Evolutionary conservation across 2,329 filamentous ascomycete genomes (phyloP).

Genomic region (Camillea tinctor): DNA sequence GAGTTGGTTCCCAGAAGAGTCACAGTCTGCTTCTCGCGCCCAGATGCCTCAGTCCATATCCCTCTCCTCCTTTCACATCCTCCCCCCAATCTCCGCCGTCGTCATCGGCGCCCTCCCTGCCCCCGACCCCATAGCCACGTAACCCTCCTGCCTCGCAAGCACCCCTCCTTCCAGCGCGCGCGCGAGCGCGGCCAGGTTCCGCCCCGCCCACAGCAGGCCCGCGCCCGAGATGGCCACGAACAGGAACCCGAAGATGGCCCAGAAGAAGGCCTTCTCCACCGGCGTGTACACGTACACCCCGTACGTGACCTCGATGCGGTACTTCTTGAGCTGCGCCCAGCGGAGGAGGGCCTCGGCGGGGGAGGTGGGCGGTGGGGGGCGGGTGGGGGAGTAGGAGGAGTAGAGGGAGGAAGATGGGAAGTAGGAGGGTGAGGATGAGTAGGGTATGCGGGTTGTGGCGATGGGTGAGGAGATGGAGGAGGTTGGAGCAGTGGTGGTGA

Average conservation of each 20-base stretch:
- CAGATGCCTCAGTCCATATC: too few species aligned
- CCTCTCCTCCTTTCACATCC: too few species aligned
- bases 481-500: background rate
- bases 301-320: conserved; percentile 81
- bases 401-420: conserved; percentile 1
- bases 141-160: too few species aligned
- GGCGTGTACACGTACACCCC: conserved; percentile 77
- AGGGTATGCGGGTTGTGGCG: too few species aligned
- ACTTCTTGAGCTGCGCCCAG: conserved; percentile 74
- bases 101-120: too few species aligned
- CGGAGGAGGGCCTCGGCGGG: conserved; percentile 45
- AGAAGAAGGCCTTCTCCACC: conserved; percentile 76
- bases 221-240: conserved; percentile 67
- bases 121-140: too few species aligned
- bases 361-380: conserved; percentile 11
- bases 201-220: conserved; percentile 66
- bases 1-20: too few species aligned
- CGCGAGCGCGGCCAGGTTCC: conserved; percentile 62
- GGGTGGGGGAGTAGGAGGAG: conserved; percentile 13
- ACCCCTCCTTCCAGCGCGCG: background rate
- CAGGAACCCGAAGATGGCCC: conserved; percentile 69
- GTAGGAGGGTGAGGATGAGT: too few species aligned
- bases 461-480: background rate
- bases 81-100: too few species aligned
- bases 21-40: too few species aligned